These are phyloP conservation scores for Poa pratensis DNA, from an alignment of 176 grass and related monocot species.

Conservation along the genomic window DNA sequence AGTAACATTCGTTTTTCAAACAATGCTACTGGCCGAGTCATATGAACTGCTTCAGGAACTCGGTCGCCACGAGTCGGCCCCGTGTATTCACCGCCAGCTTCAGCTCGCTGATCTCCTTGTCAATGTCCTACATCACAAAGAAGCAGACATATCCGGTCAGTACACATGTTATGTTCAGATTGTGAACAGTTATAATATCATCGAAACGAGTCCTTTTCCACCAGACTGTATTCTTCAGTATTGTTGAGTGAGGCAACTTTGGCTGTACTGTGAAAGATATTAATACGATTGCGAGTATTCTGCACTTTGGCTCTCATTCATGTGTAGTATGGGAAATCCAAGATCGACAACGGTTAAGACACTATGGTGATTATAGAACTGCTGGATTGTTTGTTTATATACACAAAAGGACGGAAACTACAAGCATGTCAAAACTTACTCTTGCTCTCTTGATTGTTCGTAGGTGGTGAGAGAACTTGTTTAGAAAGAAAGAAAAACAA, in stretches of 20 bases:
- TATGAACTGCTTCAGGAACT: conserved; percentile 97
- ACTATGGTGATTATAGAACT: neutral
- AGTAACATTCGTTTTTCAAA: neutral
- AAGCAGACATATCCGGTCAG: neutral
- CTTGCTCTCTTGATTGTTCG: neutral
- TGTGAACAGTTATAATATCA: neutral
- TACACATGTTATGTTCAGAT: neutral
- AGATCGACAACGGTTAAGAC: neutral
- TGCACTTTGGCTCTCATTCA: neutral
- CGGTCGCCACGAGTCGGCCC: conserved; percentile 85
- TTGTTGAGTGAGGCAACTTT: neutral
- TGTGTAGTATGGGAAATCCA: neutral
- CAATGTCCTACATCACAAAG: conserved; percentile 63
- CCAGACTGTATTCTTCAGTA: neutral
- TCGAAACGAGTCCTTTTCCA: neutral
- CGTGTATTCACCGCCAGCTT: conserved; percentile 95
- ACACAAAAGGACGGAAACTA: neutral
- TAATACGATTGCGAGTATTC: neutral
- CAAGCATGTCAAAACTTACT: neutral
- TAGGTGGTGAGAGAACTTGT: neutral
- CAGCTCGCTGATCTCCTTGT: conserved; percentile 93
- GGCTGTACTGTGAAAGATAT: neutral
- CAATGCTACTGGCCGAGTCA: conserved; percentile 25
- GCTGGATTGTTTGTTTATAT: neutral
- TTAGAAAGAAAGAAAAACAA: neutral